phyloP scores from a whole-genome alignment of 306 rosid species.

The Trifolium fragiferum region DNA sequence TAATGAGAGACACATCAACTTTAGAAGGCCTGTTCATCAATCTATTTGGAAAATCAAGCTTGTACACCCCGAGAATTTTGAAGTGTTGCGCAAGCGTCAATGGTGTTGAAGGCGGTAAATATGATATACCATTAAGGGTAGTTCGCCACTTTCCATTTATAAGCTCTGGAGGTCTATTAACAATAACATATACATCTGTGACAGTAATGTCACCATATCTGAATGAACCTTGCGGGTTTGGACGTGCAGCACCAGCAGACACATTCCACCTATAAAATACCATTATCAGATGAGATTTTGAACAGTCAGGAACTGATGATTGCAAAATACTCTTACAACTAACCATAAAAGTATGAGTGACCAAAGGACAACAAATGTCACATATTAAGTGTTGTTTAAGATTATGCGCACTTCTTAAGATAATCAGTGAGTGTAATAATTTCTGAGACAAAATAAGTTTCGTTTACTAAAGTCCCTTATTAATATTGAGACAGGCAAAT shows the following conservation, averaged over 20 bases:
- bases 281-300: conserved; percentile 28
- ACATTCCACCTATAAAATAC: conserved; percentile 68
- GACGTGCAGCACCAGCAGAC: conserved; percentile 89
- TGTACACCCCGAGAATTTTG: conserved; percentile 75
- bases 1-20: conserved; percentile 76
- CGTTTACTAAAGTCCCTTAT: too few species aligned
- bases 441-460: too few species aligned
- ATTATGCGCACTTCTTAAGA: too few species aligned
- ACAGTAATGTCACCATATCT: conserved; percentile 73
- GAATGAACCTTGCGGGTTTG: conserved; percentile 91
- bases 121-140: conserved; percentile 85
- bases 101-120: conserved; percentile 82
- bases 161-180: conserved; percentile 76
- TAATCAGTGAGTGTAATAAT: too few species aligned
- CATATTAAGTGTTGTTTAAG: too few species aligned
- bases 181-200: conserved; percentile 70
- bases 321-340: background rate
- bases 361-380: background rate
- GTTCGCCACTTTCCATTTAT: conserved; percentile 78
- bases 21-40: conserved; percentile 73
- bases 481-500: too few species aligned
- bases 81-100: conserved; percentile 73
- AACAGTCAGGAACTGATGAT: conserved; percentile 25
- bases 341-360: conserved; percentile 21
- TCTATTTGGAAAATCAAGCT: conserved; percentile 80